Conservation (phyloP, 371 early-diverging fungal species). For the Funneliformis caledonium region DNA sequence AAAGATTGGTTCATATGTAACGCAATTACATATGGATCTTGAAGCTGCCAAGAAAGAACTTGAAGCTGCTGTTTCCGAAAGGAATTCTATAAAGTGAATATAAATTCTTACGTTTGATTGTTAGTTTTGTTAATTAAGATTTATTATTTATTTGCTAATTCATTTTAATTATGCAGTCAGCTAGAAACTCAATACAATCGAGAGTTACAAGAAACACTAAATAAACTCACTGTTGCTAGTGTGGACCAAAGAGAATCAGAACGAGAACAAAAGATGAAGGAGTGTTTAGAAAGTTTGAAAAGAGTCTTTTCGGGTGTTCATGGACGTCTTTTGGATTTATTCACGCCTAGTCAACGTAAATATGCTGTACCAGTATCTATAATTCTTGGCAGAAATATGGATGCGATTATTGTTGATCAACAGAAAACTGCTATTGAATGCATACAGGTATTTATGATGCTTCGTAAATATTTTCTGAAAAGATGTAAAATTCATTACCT, state of each 20-base stretch:
- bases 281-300: slow-evolving; percentile 80
- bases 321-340: slow-evolving; percentile 91
- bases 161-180: slow-evolving; percentile 32
- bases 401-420: slow-evolving; percentile 81
- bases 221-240: slow-evolving; percentile 79
- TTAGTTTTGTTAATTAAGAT: not conserved
- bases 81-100: slow-evolving; percentile 8
- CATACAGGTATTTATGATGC: slow-evolving; percentile 55
- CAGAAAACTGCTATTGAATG: slow-evolving; percentile 82
- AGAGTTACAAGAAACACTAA: slow-evolving; percentile 72
- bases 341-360: slow-evolving; percentile 91
- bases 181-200: slow-evolving; percentile 83
- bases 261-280: slow-evolving; percentile 73
- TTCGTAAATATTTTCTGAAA: slow-evolving; percentile 22
- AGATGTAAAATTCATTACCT: not conserved
- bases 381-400: slow-evolving; percentile 76
- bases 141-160: not conserved
- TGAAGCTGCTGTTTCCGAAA: slow-evolving; percentile 1
- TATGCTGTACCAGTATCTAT: slow-evolving; percentile 88
- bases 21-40: slow-evolving; percentile 18
- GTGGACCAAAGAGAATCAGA: slow-evolving; percentile 83
- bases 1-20: slow-evolving; percentile 19
- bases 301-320: slow-evolving; percentile 88
- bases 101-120: not conserved
- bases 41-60: slow-evolving; percentile 18